Conservation (phyloP, 441 rosid species). For the Croton laevigatus region DNA sequence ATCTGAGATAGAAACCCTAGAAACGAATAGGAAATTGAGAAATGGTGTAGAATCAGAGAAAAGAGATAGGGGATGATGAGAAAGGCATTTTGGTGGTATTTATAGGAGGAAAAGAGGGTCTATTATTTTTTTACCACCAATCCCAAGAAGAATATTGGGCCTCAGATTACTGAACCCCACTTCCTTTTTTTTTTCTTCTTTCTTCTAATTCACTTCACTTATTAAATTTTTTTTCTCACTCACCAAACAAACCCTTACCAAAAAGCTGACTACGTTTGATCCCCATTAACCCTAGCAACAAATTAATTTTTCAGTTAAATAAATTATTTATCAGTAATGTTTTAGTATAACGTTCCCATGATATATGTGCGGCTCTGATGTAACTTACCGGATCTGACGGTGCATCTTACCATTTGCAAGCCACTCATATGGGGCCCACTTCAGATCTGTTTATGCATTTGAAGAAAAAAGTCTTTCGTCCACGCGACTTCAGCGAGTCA, state of each 20-base stretch:
- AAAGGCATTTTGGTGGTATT: slow-evolving; percentile 27
- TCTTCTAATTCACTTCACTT: not conserved
- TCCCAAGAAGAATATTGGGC: slow-evolving; percentile 94
- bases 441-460: slow-evolving; percentile 34
- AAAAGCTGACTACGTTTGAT: slow-evolving; percentile 31
- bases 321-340: not conserved
- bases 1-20: not conserved
- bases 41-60: not conserved
- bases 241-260: not conserved
- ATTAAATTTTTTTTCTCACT: not conserved
- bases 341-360: not conserved
- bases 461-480: not conserved
- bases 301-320: not conserved
- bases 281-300: slow-evolving; percentile 27
- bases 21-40: not conserved
- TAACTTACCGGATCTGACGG: slow-evolving; percentile 50
- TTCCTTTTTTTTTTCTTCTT: not conserved
- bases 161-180: slow-evolving; percentile 40
- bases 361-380: slow-evolving; percentile 45
- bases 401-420: slow-evolving; percentile 33
- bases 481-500: slow-evolving; percentile 28
- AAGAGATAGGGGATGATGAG: slow-evolving; percentile 18
- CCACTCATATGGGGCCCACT: slow-evolving; percentile 29
- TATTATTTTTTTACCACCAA: slow-evolving; percentile 49
- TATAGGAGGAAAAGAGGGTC: slow-evolving; percentile 36